Base-by-base conservation (phyloP, 1,139 yeast species). In the Candida sojae region DNA sequence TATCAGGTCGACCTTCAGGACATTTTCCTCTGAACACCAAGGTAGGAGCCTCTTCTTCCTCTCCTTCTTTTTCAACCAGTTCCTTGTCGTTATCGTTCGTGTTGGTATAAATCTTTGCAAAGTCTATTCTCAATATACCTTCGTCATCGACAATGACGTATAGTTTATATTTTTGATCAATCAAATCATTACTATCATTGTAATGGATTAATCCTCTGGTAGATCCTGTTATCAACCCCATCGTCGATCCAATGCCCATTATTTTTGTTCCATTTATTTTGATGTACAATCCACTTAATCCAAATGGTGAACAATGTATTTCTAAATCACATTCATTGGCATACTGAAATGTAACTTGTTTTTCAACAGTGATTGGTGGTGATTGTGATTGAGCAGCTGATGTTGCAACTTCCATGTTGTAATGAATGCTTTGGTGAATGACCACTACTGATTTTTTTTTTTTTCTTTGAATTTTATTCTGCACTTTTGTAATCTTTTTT, bases 261-360 rank as follows among this genome's bases (percentile, higher is more conserved):
- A 78, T 67, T 45, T 76, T 73, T 3, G 82, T 75, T 5, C 79
- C 83, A n/a, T 67, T 68, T n/a, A 79, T 67, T 52, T 77, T 78
- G 44, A 80, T 69, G 56, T 79, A 80, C 12, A 79, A 60, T 9
- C 84, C 84, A 39, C 80, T 72, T 36, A 80, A 67, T n/a, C 84
- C 85, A 60, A 80, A 80, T 2, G 84, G 84, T 2, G 83, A 79
- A 58, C 83, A 79, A 59, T 80, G 83, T 32, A 79, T 75, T 57
- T 80, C 84, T 37, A 80, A 60, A 43, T 77, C 82, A 53, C 84
- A 79, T 51, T 75, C 79, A 53, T 77, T 77, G 47, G 83, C 79
- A 54, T 70, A 77, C 45, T 73, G 72, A 58, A 77, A 79, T 6
- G 67, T 59, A 12, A 71, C 58, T 48, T 66, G 71, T 34, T 63